Evolutionary conservation across 768 basidiomycete genomes (phyloP).

Genomic region (Lactifluus volemus): DNA sequence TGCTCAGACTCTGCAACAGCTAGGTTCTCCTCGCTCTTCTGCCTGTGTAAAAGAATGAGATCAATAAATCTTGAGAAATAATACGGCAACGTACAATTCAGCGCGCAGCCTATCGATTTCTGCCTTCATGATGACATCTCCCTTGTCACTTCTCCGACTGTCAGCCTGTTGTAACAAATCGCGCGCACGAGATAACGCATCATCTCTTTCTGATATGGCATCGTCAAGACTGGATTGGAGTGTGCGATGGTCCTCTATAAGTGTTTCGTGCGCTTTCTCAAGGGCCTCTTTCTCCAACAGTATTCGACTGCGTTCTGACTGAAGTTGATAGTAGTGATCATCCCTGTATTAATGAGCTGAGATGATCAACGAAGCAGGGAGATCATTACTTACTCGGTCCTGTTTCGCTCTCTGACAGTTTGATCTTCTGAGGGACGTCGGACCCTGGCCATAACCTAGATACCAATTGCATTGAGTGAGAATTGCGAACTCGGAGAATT

Average conservation of each 20-base stretch:
- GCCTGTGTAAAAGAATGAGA: conserved; percentile 42
- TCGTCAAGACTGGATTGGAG: conserved; percentile 78
- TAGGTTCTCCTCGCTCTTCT: conserved; percentile 91
- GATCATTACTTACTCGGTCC: conserved; percentile 62
- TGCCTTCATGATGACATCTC: conserved; percentile 64
- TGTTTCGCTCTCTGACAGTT: conserved; percentile 47
- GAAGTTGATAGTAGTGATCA: conserved; percentile 82
- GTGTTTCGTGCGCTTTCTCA: conserved; percentile 66
- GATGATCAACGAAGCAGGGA: background rate
- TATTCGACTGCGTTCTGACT: conserved; percentile 69
- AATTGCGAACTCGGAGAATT: background rate
- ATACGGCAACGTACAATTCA: conserved; percentile 62
- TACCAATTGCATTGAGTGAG: background rate
- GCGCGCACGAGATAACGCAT: conserved; percentile 53
- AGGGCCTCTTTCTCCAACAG: conserved; percentile 80
- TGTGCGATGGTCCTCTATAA: conserved; percentile 66
- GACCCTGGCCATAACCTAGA: conserved; percentile 71
- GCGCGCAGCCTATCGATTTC: conserved; percentile 76
- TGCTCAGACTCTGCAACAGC: conserved; percentile 74
- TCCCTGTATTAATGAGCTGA: conserved; percentile 40
- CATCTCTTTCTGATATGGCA: conserved; percentile 66
- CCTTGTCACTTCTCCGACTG: conserved; percentile 53
- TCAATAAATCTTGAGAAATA: conserved; percentile 6
- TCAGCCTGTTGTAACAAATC: conserved; percentile 54
- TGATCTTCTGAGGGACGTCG: conserved; percentile 37